Base-by-base conservation (phyloP, 2,329 filamentous ascomycete genomes). In the Pseudocercospora crystallina region DNA sequence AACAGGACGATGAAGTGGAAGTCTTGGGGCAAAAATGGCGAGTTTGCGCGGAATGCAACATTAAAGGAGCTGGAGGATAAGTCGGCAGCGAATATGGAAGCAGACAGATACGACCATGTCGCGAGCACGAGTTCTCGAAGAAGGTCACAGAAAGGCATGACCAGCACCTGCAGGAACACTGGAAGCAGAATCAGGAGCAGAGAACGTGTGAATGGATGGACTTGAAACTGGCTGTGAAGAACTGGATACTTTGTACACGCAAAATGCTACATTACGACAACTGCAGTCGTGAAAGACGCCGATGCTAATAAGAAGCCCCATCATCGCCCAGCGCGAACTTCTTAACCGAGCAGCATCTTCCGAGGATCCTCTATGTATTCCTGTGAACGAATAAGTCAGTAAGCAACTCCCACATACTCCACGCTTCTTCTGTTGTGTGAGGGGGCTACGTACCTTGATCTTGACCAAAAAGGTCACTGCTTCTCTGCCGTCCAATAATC, bases 401-500 rank as follows among this genome's bases (percentile, higher is more conserved):
- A 34, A 17, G 1, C 12, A 8, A 3, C 7, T 7, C 20, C 20
- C 3, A 34, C 13, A 15, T 40, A 26, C 12, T 15, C 36, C 14
- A 30, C 43, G 30, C 13, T 29, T n/a, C 11, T 34, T 13, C 8
- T 40, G 9, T 11, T 15, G 5, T n/a, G 12, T 33, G 1, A 11
- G 31, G 40, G 13, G 3, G 5, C 10, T 47, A 43, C 39, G 43
- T 56, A 45, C 89, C 83, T 97, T 97, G 66, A 99, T 73, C 82
- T 95, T 96, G 55, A 97, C 87, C 62, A 97, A 79, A 80, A 97
- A 97, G 56, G 92, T 94, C 35, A 96, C 90, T 40, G 92, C 94
- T 76, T 97, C 92, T 69, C 92, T 84, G 43, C 94, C 94, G 71
- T 97, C 94, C 17, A 99, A 80, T 43, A 99, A 83, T 69, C 94